Conservation (phyloP, 257 asterid species). For the Solanum ahanhuiri region DNA sequence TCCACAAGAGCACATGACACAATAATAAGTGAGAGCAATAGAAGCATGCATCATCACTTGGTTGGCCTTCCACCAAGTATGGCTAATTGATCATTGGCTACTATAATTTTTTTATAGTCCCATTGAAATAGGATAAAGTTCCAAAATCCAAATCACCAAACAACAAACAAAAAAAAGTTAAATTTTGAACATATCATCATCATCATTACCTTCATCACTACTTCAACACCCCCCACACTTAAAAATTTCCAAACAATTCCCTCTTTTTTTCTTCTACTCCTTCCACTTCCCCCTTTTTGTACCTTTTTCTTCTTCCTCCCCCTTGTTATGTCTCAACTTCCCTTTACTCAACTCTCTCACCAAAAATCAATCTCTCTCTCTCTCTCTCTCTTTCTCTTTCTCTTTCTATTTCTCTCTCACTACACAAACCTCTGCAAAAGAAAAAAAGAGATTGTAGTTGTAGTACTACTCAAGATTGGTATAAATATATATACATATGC, state of each 20-base stretch:
- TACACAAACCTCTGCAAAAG: background rate
- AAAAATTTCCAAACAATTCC: conserved; percentile 27
- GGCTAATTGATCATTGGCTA: background rate
- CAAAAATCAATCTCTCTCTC: background rate
- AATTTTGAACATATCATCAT: conserved; percentile 20
- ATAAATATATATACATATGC: conserved; percentile 10
- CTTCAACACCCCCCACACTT: conserved; percentile 17
- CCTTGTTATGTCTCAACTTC: conserved; percentile 13
- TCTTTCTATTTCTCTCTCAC: background rate
- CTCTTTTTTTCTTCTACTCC: conserved; percentile 26
- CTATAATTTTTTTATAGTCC: background rate
- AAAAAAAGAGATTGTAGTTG: background rate
- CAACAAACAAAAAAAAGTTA: conserved; percentile 12
- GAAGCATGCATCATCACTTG: background rate
- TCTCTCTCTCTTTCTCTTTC: background rate
- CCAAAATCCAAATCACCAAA: conserved; percentile 6
- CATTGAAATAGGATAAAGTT: background rate
- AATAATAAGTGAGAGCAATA: background rate
- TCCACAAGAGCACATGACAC: background rate
- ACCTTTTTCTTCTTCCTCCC: conserved; percentile 13
- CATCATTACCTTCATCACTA: conserved; percentile 46
- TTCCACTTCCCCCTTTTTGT: conserved; percentile 19
- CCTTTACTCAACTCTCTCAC: conserved; percentile 5
- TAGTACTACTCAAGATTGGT: conserved; percentile 4
- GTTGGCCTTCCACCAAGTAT: background rate